phyloP scores from a whole-genome alignment of 140 eudicot species.

The Cichorium intybus region DNA sequence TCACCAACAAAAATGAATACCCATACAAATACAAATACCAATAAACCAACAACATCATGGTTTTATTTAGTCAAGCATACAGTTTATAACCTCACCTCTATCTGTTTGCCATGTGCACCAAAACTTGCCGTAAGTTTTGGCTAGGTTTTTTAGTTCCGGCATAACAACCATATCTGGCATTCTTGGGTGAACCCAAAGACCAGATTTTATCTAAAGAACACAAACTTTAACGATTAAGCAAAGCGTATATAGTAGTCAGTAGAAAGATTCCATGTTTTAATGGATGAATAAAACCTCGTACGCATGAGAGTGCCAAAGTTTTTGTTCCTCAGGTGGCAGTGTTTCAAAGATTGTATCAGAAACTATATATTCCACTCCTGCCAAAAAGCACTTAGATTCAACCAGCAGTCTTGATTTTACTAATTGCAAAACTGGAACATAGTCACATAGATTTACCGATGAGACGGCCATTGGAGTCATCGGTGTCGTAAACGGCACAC shows the following conservation, averaged over 20 bases:
- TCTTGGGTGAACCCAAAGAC: conserved; percentile 59
- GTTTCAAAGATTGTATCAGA: conserved; percentile 47
- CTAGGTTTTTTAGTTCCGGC: conserved; percentile 57
- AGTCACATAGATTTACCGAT: conserved; percentile 42
- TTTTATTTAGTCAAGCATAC: neutral
- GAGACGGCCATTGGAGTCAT: conserved; percentile 40
- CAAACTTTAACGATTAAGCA: neutral
- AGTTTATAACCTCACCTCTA: conserved; percentile 34
- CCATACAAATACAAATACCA: neutral
- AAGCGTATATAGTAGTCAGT: too few relatives aligned
- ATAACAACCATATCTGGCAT: conserved; percentile 59
- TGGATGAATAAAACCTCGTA: conserved; percentile 35
- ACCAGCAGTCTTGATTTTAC: neutral
- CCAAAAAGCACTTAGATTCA: neutral
- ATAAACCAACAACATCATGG: neutral
- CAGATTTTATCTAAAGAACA: conserved; percentile 42
- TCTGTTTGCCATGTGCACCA: conserved; percentile 98
- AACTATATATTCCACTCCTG: conserved; percentile 62
- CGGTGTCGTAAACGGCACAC: conserved; percentile 78
- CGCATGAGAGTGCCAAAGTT: conserved; percentile 66
- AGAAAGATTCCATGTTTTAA: neutral
- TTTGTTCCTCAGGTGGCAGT: conserved; percentile 59
- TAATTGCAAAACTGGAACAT: neutral
- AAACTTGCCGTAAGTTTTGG: conserved; percentile 75
- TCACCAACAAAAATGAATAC: conserved; percentile 42